phyloP scores from a whole-genome alignment of 2,329 filamentous ascomycete genomes.

The Epicoccum nigrum region DNA sequence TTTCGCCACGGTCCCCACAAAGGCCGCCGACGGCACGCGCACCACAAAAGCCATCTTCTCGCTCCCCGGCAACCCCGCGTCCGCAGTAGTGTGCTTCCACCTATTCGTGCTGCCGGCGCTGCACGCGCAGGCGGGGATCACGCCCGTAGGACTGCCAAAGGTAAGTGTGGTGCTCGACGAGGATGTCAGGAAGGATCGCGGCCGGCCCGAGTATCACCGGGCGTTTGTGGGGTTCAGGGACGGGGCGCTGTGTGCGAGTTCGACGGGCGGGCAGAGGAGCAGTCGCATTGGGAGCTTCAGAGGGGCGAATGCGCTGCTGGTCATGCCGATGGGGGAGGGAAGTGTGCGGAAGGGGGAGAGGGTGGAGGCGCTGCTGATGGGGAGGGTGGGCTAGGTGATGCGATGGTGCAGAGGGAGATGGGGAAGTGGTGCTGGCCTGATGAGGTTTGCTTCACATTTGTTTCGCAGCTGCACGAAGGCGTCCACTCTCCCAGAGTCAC shows the following conservation, averaged over 20 bases:
- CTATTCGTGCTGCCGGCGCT: constrained; percentile 90
- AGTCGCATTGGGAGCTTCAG: constrained; percentile 87
- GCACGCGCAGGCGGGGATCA: constrained; percentile 75
- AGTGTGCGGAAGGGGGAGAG: constrained; percentile 70
- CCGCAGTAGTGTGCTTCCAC: constrained; percentile 89
- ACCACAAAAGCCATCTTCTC: constrained; percentile 79
- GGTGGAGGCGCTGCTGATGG: constrained; percentile 81
- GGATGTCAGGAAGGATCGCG: constrained; percentile 74
- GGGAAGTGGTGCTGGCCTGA: no score
- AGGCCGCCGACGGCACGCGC: constrained; percentile 54
- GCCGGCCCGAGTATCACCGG: constrained; percentile 88
- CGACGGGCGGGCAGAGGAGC: constrained; percentile 89
- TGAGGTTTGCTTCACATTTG: no score
- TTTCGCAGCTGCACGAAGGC: no score
- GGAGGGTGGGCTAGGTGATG: constrained; percentile 29
- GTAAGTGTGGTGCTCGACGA: constrained; percentile 75
- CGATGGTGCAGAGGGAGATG: no score
- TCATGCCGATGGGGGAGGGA: constrained; percentile 70
- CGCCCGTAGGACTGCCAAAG: constrained; percentile 70
- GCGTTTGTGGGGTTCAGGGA: constrained; percentile 71
- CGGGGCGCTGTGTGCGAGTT: constrained; percentile 73
- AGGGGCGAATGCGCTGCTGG: constrained; percentile 85
- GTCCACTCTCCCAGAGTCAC: no score
- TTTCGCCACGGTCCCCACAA: constrained; percentile 83
- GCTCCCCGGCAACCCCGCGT: constrained; percentile 91